Evolutionary conservation across 306 rosid species (phyloP).

Genomic region (Dicorynia guianensis): DNA sequence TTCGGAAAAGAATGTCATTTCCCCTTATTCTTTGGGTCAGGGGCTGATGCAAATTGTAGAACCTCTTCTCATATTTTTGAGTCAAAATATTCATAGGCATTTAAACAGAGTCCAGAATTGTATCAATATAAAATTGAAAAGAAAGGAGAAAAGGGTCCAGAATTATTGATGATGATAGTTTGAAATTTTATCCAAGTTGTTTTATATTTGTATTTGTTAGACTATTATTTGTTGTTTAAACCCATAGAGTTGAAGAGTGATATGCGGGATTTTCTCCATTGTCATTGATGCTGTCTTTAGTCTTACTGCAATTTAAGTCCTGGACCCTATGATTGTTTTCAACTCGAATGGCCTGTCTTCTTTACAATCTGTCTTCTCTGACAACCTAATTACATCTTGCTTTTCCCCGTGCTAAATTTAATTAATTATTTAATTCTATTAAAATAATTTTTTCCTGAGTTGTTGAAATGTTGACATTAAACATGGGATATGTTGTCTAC

Average conservation of each 20-base stretch:
- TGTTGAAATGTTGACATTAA: neutral
- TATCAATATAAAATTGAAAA: neutral
- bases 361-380: too few relatives aligned
- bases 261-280: neutral
- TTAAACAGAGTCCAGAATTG: conserved; percentile 14
- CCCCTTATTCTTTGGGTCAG: conserved; percentile 26
- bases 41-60: conserved; percentile 26
- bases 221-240: neutral
- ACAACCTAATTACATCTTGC: neutral
- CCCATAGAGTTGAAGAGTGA: neutral
- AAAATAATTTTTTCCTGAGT: neutral
- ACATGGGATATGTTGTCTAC: neutral
- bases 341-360: too few relatives aligned
- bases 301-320: neutral
- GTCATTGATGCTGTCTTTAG: neutral
- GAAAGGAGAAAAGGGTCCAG: neutral
- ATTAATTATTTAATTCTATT: neutral
- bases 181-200: conserved; percentile 12
- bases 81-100: conserved; percentile 3
- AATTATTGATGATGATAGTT: neutral
- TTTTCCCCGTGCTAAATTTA: neutral
- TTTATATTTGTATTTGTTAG: neutral
- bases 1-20: neutral
- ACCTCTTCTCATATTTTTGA: conserved; percentile 16
- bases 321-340: neutral